Evolutionary conservation across 2,329 filamentous ascomycete genomes (phyloP), one percentile per base, ranked within the genome.

Genomic region (Diaporthe aspalathi): DNA sequence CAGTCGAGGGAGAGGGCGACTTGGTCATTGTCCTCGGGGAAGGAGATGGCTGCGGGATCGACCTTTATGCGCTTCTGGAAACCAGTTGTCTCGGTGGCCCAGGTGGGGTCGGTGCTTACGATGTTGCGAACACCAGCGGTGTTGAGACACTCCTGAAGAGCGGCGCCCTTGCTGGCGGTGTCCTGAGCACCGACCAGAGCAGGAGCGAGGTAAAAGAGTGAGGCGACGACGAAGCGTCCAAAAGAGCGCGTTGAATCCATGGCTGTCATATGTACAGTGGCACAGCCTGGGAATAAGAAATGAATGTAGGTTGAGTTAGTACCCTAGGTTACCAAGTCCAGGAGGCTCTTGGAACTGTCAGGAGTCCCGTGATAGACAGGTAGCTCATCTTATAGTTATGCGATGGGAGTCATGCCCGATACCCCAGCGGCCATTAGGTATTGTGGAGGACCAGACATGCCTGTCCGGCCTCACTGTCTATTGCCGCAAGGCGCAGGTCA

Each of bases 191-290:
- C 38, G 8, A 16, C 54, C 54, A 60, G 14, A 27, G 54, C 16
- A 27, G 54, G 54, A 20, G 35, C 38, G 24, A 60, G 22, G 22
- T 24, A 60, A 43, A 60, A 24, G 35, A 60, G 35, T 22, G 35
- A 43, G 54, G 54, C 35, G 54, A 60, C 54, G 35, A 60, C 38
- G 54, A 60, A 43, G 8, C 54, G 54, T 27, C 54, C 35, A 43
- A 60, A 60, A 27, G 54, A 60, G 22, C 22, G 14, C 43, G 54
- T n/a, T 20, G 54, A 60, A 60, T 38, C 54, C 54, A 60, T 60
- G 54, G n/a, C 53, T 54, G 54, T 32, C 27, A 53, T 60, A 60
- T 60, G n/a, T 60, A 60, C 54, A 60, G 16, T 60, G 54, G n/a
- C 14, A 60, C 54, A 60, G 54, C 54, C 29, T 27, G 22, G 14